Evolutionary conservation across 2,329 filamentous ascomycete species (phyloP).

Genomic region (Alternaria tenuissima): DNA sequence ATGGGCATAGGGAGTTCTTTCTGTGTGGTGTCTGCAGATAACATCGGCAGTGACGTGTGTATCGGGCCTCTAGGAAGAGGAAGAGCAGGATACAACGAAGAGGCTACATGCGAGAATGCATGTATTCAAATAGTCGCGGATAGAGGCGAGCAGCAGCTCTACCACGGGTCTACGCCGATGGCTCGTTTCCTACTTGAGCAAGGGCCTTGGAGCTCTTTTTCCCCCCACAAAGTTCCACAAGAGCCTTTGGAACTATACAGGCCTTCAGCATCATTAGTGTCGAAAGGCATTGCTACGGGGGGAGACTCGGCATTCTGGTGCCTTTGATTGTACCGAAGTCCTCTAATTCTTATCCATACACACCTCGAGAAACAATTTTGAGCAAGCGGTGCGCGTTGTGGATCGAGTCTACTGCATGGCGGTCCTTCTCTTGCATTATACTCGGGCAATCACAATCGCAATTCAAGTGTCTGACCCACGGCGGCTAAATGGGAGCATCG

Average conservation of each 20-base stretch:
- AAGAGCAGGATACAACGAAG: conserved; percentile 12
- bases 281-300: neutral
- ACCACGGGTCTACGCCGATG: conserved; percentile 5
- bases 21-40: neutral
- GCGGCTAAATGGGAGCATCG: neutral
- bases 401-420: neutral
- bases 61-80: neutral
- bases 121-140: neutral
- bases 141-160: neutral
- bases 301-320: neutral
- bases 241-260: neutral
- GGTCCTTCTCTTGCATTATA: neutral
- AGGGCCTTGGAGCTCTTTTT: conserved; percentile 18
- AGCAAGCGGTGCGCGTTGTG: neutral
- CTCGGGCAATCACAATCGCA: neutral
- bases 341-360: neutral
- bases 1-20: neutral
- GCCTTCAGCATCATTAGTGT: neutral
- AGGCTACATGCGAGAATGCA: neutral
- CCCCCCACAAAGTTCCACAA: neutral
- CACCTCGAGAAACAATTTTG: neutral
- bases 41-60: neutral
- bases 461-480: neutral
- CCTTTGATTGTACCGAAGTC: neutral
- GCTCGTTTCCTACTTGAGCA: conserved; percentile 18